Base-by-base conservation (phyloP, 306 rosid genomes). In the Senna tora region DNA sequence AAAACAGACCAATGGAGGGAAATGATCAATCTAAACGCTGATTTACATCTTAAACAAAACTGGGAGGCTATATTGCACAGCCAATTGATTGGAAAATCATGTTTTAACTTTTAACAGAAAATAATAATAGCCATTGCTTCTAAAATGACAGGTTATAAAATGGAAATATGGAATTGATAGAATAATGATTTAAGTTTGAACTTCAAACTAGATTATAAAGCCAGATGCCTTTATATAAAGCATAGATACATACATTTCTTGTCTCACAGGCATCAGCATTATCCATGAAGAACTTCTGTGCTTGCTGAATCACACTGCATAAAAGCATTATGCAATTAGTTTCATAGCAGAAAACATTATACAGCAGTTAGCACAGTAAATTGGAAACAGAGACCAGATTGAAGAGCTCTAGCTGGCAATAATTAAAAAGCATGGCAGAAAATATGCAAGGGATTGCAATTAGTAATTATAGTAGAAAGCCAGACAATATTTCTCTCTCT, bases 221-320 rank as follows among this genome's bases (percentile, higher is more conserved):
- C 13, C 13, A 58, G 43, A 9, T 58, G 19, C 66, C 11, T 34
- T 60, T 34, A 16, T 12, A 17, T 17, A 36, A 17, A 36, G 47
- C 67, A 36, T 36, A 71, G 62, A 73, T 76, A 69, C 90, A 51
- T 91, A 94, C 99, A 79, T 89, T 86, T 84, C 91, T 86, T 75
- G 91, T 77, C 75, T 79, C 90, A 77, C 76, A 69, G 38, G 87
- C 78, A 67, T 84, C 90, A 67, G 76, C 79, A 47, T 83, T 77
- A 82, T 88, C 97, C 60, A 21, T 74, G 56, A 69, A 83, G 65
- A 83, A 67, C 32, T 88, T 91, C 70, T 95, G 96, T 55, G 76
- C 93, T 80, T 86, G 93, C 75, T 85, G 96, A 87, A 88, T 87
- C 82, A 91, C 84, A 84, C 99, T 95, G 65, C n/a, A 69, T 54